Conservation (phyloP, 345 rosid species). For the Gossypium longicalyx region DNA sequence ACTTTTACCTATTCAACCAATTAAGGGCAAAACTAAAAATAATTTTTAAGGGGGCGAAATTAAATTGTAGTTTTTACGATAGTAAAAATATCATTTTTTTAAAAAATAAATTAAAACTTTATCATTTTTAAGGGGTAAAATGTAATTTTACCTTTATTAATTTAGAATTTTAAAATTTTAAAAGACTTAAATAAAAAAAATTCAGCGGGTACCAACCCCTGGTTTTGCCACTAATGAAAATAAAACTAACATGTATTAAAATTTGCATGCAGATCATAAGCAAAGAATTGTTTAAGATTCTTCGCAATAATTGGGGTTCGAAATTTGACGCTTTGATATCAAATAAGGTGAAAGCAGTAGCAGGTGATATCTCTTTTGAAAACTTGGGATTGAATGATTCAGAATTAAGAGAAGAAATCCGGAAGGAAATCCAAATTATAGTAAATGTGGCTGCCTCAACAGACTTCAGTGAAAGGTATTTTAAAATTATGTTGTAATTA, state of each 20-base stretch:
- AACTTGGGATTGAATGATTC: slow-evolving; percentile 28
- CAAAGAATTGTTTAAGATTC: slow-evolving; percentile 22
- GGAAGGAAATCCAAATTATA: slow-evolving; percentile 26
- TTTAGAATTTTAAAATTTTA: no score
- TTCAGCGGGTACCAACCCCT: no score
- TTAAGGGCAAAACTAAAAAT: no score
- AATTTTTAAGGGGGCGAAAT: no score
- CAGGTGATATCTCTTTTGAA: slow-evolving; percentile 29
- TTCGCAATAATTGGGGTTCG: slow-evolving; percentile 19
- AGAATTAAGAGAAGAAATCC: slow-evolving; percentile 28
- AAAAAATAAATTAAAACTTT: no score
- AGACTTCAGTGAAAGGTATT: slow-evolving; percentile 40
- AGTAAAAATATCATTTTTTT: no score
- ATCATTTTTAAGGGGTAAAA: no score
- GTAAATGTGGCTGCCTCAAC: slow-evolving; percentile 33
- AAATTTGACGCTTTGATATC: slow-evolving; percentile 11
- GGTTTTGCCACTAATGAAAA: neutral
- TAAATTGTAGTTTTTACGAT: no score
- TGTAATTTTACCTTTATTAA: no score
- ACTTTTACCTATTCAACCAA: no score
- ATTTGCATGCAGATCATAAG: slow-evolving; percentile 15
- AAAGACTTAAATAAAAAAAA: no score
- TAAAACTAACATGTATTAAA: neutral
- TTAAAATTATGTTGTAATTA: neutral
- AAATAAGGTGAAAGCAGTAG: slow-evolving; percentile 16